These are phyloP conservation scores for Yarrowia sp. DNA, from an alignment of 805 yeast species.

Conservation along the genomic window DNA sequence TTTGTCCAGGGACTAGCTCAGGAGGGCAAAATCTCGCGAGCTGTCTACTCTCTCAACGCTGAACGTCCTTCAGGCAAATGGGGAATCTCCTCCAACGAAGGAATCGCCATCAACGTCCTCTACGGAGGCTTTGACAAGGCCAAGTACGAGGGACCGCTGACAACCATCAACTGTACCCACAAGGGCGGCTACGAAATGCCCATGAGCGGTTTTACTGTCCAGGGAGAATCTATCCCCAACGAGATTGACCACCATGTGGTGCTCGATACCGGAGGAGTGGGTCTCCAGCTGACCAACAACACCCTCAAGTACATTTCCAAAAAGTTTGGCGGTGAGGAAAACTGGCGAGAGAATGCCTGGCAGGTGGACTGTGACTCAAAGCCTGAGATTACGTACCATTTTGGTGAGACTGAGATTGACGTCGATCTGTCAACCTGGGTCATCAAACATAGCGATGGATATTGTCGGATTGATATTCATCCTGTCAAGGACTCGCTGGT, in stretches of 20 bases:
- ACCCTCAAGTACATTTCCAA: background rate
- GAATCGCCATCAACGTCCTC: background rate
- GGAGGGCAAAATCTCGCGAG: background rate
- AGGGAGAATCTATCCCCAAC: background rate
- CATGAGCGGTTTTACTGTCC: background rate
- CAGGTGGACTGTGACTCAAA: background rate
- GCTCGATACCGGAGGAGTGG: constrained; percentile 1
- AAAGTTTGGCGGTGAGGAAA: background rate
- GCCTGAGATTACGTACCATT: background rate
- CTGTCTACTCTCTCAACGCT: background rate
- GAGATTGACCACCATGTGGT: background rate
- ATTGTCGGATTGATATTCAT: no score
- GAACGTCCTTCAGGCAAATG: background rate
- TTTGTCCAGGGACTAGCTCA: background rate
- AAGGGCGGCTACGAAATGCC: constrained; percentile 1
- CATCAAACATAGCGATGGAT: no score
- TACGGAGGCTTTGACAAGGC: background rate
- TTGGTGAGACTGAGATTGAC: background rate
- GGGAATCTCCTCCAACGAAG: no score
- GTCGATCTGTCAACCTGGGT: background rate
- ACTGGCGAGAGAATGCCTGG: background rate
- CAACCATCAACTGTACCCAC: background rate
- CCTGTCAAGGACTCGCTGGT: background rate
- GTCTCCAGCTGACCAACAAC: background rate
- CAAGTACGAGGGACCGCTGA: constrained; percentile 2